Evolutionary conservation across 2,329 filamentous ascomycete species (phyloP), one percentile per base, ranked within the genome.

Genomic region (Fusarium nurragi): DNA sequence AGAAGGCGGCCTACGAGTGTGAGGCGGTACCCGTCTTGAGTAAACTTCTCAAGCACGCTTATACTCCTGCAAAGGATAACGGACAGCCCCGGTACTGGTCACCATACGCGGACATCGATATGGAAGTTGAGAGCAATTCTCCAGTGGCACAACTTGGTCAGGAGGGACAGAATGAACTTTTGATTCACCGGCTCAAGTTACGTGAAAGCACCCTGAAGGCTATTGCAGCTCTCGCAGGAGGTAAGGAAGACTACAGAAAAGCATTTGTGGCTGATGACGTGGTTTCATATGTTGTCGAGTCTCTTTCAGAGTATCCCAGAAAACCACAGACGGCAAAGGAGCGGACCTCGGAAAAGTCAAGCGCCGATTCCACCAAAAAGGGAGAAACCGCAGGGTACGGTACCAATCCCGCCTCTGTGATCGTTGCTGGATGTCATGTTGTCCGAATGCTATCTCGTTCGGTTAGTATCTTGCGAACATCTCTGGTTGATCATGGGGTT

Each of bases 181-280:
- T 83, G 72, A 87, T 76, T 65, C 92, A 97, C 75, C 87, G 89
- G 22, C 88, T 94, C 76, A 89, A 84, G 68, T 85, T 93, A 65
- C 87, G 95, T 51, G 91, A 94, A 76, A 89, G 86, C 46, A 86
- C 89, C 2, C 79, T 98, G 18, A 89, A 89, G 71, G 93, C 93
- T 3, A 80, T 98, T 54, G 91, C 91, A n/a, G 90, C 93, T 4
- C 81, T 98, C 47, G 88, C 91, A 3, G 87, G 91, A 4, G 90
- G 90, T 69, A 93, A 93, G 71, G 93, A 98, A 68, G 87, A 91
- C 22, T 92, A 94, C 72, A 86, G 94, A 39, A 97, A 96, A 73
- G 84, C 86, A 1, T 86, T 98, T 43, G 90, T 95, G 49, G 90
- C 94, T 22, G 87, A 92, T 69, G 92, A 93, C n/a, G 86, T 91